Conservation (phyloP, 345 rosid species). For the Heritiera fomes region DNA sequence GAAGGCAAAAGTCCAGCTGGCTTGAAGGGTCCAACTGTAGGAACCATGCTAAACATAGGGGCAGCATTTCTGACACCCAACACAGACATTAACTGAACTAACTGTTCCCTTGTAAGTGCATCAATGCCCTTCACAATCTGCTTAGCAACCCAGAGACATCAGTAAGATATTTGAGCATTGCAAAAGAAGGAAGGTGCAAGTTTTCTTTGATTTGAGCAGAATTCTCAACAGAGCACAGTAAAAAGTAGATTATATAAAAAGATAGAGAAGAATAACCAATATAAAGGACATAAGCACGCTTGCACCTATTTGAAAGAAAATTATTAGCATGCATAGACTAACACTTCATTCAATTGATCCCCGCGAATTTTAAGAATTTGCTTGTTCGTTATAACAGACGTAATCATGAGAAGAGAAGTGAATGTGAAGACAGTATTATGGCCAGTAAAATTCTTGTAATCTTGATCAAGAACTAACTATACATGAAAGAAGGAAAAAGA, state of each 20-base stretch:
- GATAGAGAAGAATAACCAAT: neutral
- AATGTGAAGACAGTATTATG: neutral
- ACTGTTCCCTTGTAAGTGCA: constrained; percentile 89
- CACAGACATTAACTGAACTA: constrained; percentile 66
- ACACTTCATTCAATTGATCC: neutral
- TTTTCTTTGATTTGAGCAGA: neutral
- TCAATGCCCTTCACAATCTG: constrained; percentile 97
- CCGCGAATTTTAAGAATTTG: neutral
- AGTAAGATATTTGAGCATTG: constrained; percentile 8
- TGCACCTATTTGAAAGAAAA: neutral
- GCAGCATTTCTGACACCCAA: constrained; percentile 62
- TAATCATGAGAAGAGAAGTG: neutral
- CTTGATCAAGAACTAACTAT: neutral
- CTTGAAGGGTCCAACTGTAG: constrained; percentile 70
- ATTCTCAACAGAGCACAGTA: neutral
- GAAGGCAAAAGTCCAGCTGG: constrained; percentile 78
- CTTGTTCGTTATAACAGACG: neutral
- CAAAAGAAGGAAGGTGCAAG: neutral
- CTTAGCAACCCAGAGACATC: constrained; percentile 17
- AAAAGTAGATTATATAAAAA: neutral
- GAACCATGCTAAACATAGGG: constrained; percentile 82
- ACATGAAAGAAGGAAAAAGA: neutral
- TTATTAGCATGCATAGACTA: neutral
- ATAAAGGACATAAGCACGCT: neutral
- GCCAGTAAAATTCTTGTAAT: neutral